A percentile compares a stretch with the other conserved stretches of the same genome.
Evolutionary conservation across 2,329 filamentous ascomycete genomes (phyloP).

Genomic region (Coniochaeta hoffmannii): DNA sequence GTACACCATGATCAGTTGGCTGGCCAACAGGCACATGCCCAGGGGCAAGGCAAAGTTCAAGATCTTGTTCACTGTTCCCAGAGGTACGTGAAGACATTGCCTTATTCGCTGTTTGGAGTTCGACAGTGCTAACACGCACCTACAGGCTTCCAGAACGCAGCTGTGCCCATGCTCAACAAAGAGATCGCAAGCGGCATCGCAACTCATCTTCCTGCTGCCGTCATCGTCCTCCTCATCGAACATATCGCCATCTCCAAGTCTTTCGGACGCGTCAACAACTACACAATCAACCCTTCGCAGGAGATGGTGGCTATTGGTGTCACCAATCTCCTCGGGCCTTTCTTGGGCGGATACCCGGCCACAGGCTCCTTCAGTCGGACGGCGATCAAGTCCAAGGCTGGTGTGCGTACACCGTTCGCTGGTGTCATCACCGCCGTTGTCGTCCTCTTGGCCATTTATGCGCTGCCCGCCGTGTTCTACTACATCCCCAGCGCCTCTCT

Average conservation of each 20-base stretch:
- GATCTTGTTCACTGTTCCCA: slow-evolving; percentile 69
- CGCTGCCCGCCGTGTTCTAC: slow-evolving; percentile 81
- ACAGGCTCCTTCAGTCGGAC: slow-evolving; percentile 96
- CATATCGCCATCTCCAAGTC: slow-evolving; percentile 97
- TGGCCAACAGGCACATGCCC: slow-evolving; percentile 64
- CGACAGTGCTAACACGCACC: slow-evolving; percentile 12
- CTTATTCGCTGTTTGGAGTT: background rate
- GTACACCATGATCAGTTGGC: slow-evolving; percentile 85
- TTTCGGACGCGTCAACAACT: slow-evolving; percentile 93
- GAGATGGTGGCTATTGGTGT: slow-evolving; percentile 93
- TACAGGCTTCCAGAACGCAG: slow-evolving; percentile 69
- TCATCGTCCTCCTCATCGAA: slow-evolving; percentile 94
- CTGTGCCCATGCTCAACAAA: slow-evolving; percentile 60
- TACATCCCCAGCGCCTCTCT: slow-evolving; percentile 82
- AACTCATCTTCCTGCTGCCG: slow-evolving; percentile 68
- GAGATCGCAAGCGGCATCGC: slow-evolving; percentile 62
- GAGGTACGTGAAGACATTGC: slow-evolving; percentile 41
- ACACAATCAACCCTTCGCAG: slow-evolving; percentile 90
- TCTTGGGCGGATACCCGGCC: slow-evolving; percentile 84
- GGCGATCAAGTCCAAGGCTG: slow-evolving; percentile 94
- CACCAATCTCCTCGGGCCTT: slow-evolving; percentile 82
- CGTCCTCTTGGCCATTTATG: slow-evolving; percentile 85
- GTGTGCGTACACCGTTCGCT: slow-evolving; percentile 83
- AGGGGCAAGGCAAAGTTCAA: slow-evolving; percentile 58
- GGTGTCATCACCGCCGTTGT: slow-evolving; percentile 82